Percentiles rank a stretch among this genome's conserved stretches.
phyloP scores from a whole-genome alignment of 106 monocot species.

The Narthecium ossifragum region DNA sequence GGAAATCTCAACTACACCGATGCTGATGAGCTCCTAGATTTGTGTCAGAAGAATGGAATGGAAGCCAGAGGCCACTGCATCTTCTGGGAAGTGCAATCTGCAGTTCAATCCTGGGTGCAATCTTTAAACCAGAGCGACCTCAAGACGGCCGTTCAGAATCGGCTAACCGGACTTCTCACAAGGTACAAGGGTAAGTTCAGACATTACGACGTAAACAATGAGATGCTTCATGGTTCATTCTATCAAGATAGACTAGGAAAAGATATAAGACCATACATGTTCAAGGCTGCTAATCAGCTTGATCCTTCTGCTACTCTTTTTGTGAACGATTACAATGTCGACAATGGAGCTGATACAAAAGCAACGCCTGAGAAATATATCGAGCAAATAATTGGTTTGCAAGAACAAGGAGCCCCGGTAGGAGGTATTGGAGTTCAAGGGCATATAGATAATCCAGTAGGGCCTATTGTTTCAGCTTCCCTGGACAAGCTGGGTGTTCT shows the following conservation, averaged over 20 bases:
- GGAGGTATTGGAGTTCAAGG: constrained; percentile 65
- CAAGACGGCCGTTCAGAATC: constrained; percentile 53
- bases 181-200: constrained; percentile 65
- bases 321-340: constrained; percentile 86
- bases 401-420: constrained; percentile 58
- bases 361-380: constrained; percentile 59
- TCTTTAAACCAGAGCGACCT: constrained; percentile 47
- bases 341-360: constrained; percentile 32
- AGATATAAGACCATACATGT: constrained; percentile 59
- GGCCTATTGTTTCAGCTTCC: constrained; percentile 33
- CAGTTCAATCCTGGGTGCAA: constrained; percentile 56
- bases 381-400: constrained; percentile 41
- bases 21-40: constrained; percentile 52
- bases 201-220: constrained; percentile 88
- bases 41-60: constrained; percentile 44
- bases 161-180: constrained; percentile 50
- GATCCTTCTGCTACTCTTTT: constrained; percentile 71
- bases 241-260: constrained; percentile 68
- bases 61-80: constrained; percentile 58
- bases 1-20: constrained; percentile 65
- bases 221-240: constrained; percentile 93
- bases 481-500: constrained; percentile 43
- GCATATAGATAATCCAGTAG: constrained; percentile 41
- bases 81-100: constrained; percentile 53
- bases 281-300: constrained; percentile 50